These are phyloP conservation scores for Aethionema arabicum DNA, from an alignment of 345 rosid genomes.

Conservation along the genomic window DNA sequence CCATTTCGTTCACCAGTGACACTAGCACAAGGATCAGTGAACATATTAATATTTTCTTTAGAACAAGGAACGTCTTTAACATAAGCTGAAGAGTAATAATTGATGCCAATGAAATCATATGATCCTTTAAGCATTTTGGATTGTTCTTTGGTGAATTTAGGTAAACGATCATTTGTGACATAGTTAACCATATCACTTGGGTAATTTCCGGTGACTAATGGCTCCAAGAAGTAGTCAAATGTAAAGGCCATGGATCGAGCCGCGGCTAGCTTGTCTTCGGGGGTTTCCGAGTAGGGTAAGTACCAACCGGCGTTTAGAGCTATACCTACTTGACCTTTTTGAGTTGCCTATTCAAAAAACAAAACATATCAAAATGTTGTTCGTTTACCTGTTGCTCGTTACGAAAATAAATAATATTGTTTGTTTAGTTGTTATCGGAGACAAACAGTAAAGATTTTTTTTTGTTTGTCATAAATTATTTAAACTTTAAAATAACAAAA, in stretches of 20 bases:
- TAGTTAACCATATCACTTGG: constrained; percentile 41
- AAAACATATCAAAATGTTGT: too few species aligned
- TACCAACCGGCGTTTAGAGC: constrained; percentile 38
- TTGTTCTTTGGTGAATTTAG: constrained; percentile 48
- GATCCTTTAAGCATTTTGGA: constrained; percentile 55
- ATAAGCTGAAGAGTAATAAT: constrained; percentile 51
- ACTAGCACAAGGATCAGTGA: constrained; percentile 42
- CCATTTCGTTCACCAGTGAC: constrained; percentile 44
- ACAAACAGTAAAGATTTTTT: too few species aligned
- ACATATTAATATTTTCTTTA: constrained; percentile 28
- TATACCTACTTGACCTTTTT: constrained; percentile 48
- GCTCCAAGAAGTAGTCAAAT: constrained; percentile 54
- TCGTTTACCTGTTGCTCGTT: too few species aligned
- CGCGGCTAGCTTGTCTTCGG: constrained; percentile 37
- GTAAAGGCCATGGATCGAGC: constrained; percentile 45
- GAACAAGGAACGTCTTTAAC: constrained; percentile 35
- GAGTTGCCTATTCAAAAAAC: constrained; percentile 36
- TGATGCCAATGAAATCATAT: constrained; percentile 55
- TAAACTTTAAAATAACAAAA: too few species aligned
- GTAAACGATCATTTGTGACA: constrained; percentile 49
- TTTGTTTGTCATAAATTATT: too few species aligned
- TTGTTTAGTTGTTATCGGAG: too few species aligned
- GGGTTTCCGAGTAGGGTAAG: constrained; percentile 41
- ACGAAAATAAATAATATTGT: too few species aligned
- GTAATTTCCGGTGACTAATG: constrained; percentile 50